These are phyloP conservation scores for Penicillium sp. DNA, from an alignment of 2,329 filamentous ascomycete species.

Conservation along the genomic window DNA sequence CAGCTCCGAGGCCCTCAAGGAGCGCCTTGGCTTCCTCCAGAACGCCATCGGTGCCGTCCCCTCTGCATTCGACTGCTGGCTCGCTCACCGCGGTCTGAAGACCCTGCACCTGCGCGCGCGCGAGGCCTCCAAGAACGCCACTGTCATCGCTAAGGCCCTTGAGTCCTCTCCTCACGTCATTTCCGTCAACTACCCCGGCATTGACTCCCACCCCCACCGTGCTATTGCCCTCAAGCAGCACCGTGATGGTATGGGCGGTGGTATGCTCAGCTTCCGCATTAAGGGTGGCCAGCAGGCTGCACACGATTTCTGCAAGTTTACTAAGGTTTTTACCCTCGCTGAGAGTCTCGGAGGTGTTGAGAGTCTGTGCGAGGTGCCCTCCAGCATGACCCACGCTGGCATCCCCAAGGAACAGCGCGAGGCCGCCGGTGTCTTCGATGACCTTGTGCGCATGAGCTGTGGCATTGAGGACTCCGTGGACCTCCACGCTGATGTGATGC, in stretches of 20 bases:
- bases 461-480: constrained; percentile 90
- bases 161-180: constrained; percentile 79
- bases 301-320: constrained; percentile 86
- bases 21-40: constrained; percentile 83
- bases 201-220: constrained; percentile 83
- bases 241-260: constrained; percentile 88
- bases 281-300: constrained; percentile 81
- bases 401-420: constrained; percentile 90
- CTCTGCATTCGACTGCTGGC: constrained; percentile 95
- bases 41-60: constrained; percentile 97
- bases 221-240: constrained; percentile 86
- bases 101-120: constrained; percentile 90
- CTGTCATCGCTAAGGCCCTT: constrained; percentile 71
- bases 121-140: constrained; percentile 80
- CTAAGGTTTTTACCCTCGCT: constrained; percentile 86
- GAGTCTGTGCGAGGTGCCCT: constrained; percentile 85
- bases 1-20: constrained; percentile 77
- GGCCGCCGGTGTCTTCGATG: constrained; percentile 89
- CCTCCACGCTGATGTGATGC: constrained; percentile 75
- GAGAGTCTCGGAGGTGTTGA: constrained; percentile 93
- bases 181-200: constrained; percentile 91
- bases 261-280: constrained; percentile 97
- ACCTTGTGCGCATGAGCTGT: constrained; percentile 88
- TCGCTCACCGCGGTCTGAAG: constrained; percentile 94
- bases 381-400: constrained; percentile 94